Evolutionary conservation across 2,329 filamentous ascomycete species (phyloP).

Genomic region (Colletotrichum sp.): DNA sequence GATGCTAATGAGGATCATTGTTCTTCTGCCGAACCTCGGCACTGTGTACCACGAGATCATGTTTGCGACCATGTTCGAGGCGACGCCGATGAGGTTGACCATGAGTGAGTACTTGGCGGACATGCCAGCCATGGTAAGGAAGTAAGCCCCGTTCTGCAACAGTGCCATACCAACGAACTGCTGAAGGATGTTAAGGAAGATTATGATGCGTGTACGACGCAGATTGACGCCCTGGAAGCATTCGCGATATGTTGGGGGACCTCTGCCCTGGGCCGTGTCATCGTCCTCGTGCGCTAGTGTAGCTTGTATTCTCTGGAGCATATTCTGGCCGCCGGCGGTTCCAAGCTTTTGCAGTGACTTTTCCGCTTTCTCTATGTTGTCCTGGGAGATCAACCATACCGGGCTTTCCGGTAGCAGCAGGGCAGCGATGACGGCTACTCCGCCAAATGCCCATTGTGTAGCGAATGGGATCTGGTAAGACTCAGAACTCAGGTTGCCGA

Average conservation of each 20-base stretch:
- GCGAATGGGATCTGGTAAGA: not conserved
- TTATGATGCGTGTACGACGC: not conserved
- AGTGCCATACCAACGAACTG: not conserved
- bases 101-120: not conserved
- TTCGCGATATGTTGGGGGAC: not conserved
- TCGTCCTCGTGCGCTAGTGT: not conserved
- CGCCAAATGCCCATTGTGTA: constrained; percentile 1
- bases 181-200: not conserved
- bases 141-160: not conserved
- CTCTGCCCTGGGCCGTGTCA: not conserved
- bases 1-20: constrained; percentile 1
- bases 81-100: constrained; percentile 4
- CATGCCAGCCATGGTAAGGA: constrained; percentile 10
- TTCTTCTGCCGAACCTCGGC: not conserved
- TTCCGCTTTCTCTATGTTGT: not conserved
- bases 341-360: not conserved
- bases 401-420: not conserved
- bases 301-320: not conserved
- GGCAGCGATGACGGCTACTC: not conserved
- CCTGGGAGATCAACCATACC: not conserved
- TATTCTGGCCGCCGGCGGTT: not conserved
- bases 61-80: not conserved
- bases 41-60: constrained; percentile 5
- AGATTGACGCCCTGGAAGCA: not conserved
- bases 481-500: not conserved